Evolutionary conservation across 805 yeast species (phyloP).

Genomic region (Cyberlindnera xishuangbannaensis): DNA sequence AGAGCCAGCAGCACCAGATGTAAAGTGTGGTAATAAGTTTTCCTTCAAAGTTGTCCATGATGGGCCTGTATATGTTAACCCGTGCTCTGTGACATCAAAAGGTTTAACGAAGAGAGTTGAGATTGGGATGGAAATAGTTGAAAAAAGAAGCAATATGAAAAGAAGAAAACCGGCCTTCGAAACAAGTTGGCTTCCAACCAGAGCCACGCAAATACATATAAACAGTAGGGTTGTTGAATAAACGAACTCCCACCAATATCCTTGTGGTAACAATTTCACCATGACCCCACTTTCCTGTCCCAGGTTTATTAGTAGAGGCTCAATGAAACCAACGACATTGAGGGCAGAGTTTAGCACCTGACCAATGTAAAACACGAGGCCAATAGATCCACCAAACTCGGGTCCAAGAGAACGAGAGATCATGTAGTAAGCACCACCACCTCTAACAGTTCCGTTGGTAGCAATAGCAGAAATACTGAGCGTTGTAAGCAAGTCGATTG

Average conservation of each 20-base stretch:
- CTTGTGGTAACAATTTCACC: slow-evolving; percentile 55
- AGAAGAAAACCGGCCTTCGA: slow-evolving; percentile 76
- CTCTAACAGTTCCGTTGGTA: slow-evolving; percentile 94
- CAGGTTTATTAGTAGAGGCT: slow-evolving; percentile 79
- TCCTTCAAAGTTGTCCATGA: slow-evolving; percentile 57
- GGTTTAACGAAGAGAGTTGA: slow-evolving; percentile 66
- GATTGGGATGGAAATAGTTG: slow-evolving; percentile 78
- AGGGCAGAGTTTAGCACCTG: slow-evolving; percentile 88
- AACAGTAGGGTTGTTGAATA: slow-evolving; percentile 71
- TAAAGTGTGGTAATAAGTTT: slow-evolving; percentile 75
- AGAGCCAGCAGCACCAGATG: slow-evolving; percentile 92
- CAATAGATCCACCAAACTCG: slow-evolving; percentile 97
- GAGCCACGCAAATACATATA: slow-evolving; percentile 66
- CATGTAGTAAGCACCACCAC: slow-evolving; percentile 99
- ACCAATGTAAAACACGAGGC: slow-evolving; percentile 89
- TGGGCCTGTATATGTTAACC: slow-evolving; percentile 61
- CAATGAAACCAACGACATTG: slow-evolving; percentile 93
- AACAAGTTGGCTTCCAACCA: slow-evolving; percentile 76
- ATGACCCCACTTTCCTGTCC: slow-evolving; percentile 57
- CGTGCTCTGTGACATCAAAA: slow-evolving; percentile 47
- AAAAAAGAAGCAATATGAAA: slow-evolving; percentile 57
- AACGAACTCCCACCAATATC: slow-evolving; percentile 58
- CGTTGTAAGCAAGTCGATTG: slow-evolving; percentile 79
- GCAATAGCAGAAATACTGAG: slow-evolving; percentile 92
- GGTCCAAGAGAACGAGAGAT: slow-evolving; percentile 93